phyloP scores from a whole-genome alignment of 768 basidiomycete species.

The Naganishia antarctica region DNA sequence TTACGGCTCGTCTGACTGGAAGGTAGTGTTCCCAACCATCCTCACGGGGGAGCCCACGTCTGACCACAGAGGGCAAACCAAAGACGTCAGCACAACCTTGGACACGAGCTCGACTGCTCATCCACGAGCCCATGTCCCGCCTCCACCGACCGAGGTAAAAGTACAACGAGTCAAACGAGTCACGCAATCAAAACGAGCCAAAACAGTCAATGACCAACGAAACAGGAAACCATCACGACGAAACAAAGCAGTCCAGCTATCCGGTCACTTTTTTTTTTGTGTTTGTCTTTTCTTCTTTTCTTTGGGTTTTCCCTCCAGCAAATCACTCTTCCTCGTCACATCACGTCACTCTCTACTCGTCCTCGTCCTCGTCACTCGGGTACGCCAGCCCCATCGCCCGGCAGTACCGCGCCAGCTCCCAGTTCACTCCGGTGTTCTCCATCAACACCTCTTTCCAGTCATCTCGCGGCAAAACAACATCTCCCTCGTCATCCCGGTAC shows the following conservation, averaged over 20 bases:
- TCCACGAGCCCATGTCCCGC: no score
- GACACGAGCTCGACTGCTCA: neutral
- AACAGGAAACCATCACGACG: neutral
- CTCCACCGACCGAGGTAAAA: no score
- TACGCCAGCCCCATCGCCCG: neutral
- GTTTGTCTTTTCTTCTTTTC: no score
- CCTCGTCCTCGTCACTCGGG: neutral
- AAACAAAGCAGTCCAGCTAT: neutral
- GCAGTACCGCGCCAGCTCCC: neutral
- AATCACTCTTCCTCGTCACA: neutral
- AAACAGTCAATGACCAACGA: no score
- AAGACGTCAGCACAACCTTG: neutral
- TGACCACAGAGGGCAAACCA: neutral
- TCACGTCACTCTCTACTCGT: neutral
- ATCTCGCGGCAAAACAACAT: neutral
- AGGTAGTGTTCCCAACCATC: no score
- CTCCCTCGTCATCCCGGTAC: neutral
- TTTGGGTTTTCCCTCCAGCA: no score
- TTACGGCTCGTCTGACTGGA: no score
- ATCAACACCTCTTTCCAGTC: slow-evolving; percentile 1
- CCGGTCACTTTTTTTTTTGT: no score
- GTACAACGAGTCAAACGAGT: no score
- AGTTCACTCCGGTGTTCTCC: neutral
- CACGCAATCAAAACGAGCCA: no score
- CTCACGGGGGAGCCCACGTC: neutral